Base-by-base conservation (phyloP, 495 filamentous ascomycete genomes). In the Hypoxylon fragiforme region DNA sequence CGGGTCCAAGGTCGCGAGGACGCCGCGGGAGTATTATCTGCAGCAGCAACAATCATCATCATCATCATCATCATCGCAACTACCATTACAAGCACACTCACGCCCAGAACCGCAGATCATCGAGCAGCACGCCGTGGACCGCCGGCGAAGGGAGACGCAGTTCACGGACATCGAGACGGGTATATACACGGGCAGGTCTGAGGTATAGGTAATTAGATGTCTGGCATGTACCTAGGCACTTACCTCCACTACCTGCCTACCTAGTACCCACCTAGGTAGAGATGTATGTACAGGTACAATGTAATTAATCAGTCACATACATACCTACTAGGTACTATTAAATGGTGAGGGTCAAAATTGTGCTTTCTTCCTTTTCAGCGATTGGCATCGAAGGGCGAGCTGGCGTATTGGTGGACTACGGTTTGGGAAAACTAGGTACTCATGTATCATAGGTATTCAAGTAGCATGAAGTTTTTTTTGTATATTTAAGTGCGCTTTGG, bases 111-210 rank as follows among this genome's bases (percentile, higher is more conserved):
- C 30, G 40, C 40, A 31, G 19, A 13, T 22, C 3, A 13, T 34
- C 9, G 40, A 52, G 49, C 36, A 31, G 28, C 37, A 18, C 20
- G 43, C 20, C 18, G 44, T 32, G 11, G 52, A 55, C n/a, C 44
- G 52, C 28, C 44, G 52, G 19, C 52, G 52, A 18, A 48, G 52
- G 44, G 26, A 43, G 21, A 55, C 52, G 7, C 42, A 55, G 11
- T 55, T 55, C 26, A 37, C 35, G 38, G 52, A 54, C n/a, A 46
- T 54, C 2, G 42, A 12, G n/a, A 40, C 42, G n/a, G n/a, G n/a
- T 21, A 14, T 34, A 35, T n/a, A 41, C 11, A 13, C 20, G 16
- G 21, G 36, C 0, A 6, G n/a, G 3, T 14, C 0, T 26, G 7
- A 41, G 36, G 18, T 41, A 39, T 43, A 16, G 1, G 26, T 15